Evolutionary conservation across 163 green algal genomes (phyloP), one percentile per base, ranked within the genome.

Genomic region (Chloromonas sp.): DNA sequence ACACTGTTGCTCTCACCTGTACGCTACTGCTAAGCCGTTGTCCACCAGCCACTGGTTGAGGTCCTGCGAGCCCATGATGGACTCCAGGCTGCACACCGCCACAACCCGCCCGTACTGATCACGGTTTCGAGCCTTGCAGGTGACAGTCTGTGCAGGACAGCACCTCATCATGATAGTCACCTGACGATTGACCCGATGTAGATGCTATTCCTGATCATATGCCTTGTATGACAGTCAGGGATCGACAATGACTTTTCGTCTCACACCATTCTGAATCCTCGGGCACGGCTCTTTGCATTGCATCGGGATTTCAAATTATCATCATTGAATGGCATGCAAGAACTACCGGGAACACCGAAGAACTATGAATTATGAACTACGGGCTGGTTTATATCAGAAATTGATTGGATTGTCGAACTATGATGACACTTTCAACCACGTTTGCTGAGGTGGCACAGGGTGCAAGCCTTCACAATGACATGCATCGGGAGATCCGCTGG

Each of bases 91-190:
- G 88, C 92, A 96, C 0, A 92, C 84, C 0, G 88, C 90, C 13
- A 97, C 92, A 66, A 86, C 92, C 8, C 94, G 89, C 0, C 92
- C 90, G 71, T 96, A 97, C 89, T 90, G 86, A 85, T 97, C 94
- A 36, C 88, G 90, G 82, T 87, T 87, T 78, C 91, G 90, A 13
- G 94, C 87, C 60, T 91, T 86, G 85, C 94, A 97, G 14, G 62
- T 77, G 60, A 97, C 89, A 0, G 85, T 58, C 79, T 82, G 79
- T 3, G 71, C 13, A 14, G 2, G 14, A 11, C 66, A 76, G 8
- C 66, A 76, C 36, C 36, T 36, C 36, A 36, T 36, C 36, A 36
- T 36, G 36, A 36, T 36, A 36, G 36, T 36, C 36, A 36, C 36
- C 36, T 36, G 36, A 36, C 36, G 36, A 36, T 36, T 36, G 36